phyloP scores from a whole-genome alignment of 805 yeast genomes.

The Candida mattraensis region DNA sequence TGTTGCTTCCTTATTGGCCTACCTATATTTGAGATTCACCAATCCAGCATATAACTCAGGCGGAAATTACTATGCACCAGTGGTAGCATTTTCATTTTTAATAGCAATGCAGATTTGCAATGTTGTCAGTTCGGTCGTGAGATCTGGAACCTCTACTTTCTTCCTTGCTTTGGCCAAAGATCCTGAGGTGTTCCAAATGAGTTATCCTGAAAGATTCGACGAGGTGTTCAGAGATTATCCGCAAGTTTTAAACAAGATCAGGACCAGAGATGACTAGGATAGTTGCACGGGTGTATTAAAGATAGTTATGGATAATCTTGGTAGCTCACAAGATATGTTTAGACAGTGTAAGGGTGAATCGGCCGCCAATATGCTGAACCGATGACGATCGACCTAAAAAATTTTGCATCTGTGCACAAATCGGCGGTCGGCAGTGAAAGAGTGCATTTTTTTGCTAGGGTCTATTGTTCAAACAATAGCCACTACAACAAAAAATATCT shows the following conservation, averaged over 20 bases:
- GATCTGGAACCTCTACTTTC: constrained; percentile 76
- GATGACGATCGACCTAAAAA: no score
- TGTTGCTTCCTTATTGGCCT: constrained; percentile 41
- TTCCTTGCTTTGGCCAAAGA: constrained; percentile 80
- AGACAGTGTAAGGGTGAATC: no score
- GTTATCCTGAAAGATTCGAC: constrained; percentile 58
- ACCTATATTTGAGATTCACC: constrained; percentile 69
- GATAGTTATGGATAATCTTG: neutral
- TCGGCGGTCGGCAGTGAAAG: constrained; percentile 1
- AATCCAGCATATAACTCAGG: constrained; percentile 43
- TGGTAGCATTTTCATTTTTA: constrained; percentile 41
- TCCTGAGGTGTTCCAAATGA: constrained; percentile 73
- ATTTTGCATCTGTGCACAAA: neutral
- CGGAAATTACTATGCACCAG: constrained; percentile 50
- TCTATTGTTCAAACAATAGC: constrained; percentile 1
- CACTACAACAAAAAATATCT: neutral
- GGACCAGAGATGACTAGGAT: constrained; percentile 28
- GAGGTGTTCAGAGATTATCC: constrained; percentile 51
- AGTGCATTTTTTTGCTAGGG: neutral
- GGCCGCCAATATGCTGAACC: no score
- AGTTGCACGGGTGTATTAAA: constrained; percentile 2
- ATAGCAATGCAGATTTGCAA: constrained; percentile 74
- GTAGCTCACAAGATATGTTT: no score
- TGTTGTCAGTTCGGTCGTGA: constrained; percentile 66
- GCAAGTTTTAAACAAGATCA: constrained; percentile 43